Percentiles rank a stretch among this genome's conserved stretches.
Conservation (phyloP, 2,329 filamentous ascomycete genomes). For the Chaetomiaceae sp. region DNA sequence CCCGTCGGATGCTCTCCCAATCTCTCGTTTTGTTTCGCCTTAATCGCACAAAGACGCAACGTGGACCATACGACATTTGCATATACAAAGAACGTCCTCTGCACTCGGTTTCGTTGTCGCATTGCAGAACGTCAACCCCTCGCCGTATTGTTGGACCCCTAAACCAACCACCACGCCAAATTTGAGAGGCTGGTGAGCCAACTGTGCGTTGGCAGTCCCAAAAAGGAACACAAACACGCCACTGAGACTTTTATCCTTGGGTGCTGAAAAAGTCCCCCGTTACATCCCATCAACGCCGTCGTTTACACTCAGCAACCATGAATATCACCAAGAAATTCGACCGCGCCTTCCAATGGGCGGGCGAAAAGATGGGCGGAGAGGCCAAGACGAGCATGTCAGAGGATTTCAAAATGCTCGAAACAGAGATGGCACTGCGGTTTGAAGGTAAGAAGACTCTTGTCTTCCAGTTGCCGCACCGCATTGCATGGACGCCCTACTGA, state of each 20-base stretch:
- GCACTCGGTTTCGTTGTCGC: constrained; percentile 5
- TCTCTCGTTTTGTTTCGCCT: constrained; percentile 10
- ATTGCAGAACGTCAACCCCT: constrained; percentile 14
- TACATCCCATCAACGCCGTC: background rate
- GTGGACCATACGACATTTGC: background rate
- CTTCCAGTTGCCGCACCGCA: background rate
- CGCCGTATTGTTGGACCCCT: too few species aligned
- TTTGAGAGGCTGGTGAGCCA: constrained; percentile 19
- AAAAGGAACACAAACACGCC: background rate
- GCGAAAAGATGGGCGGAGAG: constrained; percentile 92
- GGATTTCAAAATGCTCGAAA: constrained; percentile 84
- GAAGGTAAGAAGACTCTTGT: constrained; percentile 62
- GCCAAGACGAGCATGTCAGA: constrained; percentile 82
- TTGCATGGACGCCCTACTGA: background rate
- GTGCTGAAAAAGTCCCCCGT: background rate
- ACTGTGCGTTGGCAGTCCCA: constrained; percentile 11
- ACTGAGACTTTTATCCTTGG: background rate
- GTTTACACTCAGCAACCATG: constrained; percentile 35
- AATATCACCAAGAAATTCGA: constrained; percentile 79
- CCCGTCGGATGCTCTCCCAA: background rate
- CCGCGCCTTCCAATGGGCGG: constrained; percentile 96
- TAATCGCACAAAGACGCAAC: background rate
- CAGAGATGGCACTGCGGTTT: constrained; percentile 83
- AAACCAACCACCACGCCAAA: constrained; percentile 21
- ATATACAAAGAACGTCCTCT: background rate